Evolutionary conservation across 495 filamentous ascomycete species (phyloP), one percentile per base, ranked within the genome.

Genomic region (Chaetomium fimeti): DNA sequence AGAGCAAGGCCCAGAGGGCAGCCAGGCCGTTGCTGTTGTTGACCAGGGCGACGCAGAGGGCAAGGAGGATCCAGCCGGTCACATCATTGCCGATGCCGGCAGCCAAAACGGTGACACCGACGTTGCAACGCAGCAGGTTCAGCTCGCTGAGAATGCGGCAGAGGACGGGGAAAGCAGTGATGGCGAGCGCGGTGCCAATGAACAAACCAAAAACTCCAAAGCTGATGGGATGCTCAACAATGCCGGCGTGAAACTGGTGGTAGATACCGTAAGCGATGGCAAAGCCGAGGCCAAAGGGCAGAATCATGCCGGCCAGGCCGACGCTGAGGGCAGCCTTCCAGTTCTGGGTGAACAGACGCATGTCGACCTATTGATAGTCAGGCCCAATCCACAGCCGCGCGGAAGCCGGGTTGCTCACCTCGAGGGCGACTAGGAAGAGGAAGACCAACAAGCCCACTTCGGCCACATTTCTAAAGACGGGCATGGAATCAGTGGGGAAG

Each of bases 31-130:
- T 88, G 45, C 85, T 87, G 18, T 92, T 91, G 70, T 98, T 98
- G 57, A 97, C 94, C 59, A 98, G 77, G 3, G 93, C 91, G 40
- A 98, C 93, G 70, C 93, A 97, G 43, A 98, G 86, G 3, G 93
- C 93, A 9, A 98, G 87, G 29, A 98, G 79, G 66, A 98, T 87
- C 93, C 93, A 98, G 45, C 93, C 94, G 9, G 68, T 71, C 25
- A 98, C 92, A 70, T 98, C 94, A 66, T 98, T 98, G 12, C 93
- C 93, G 36, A 97, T 93, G 40, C 94, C 94, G 12, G 94, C 94
- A 16, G 94, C 93, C 18, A 98, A 80, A 32, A 93, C 90, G 49
- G 95, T 95, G 36, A 96, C 85, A 65, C 94, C 94, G 18, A 97
- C 94, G 11, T 88, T 82, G 3, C 91, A 94, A 42, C 83, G 79